Evolutionary conservation across 352 stramenopile genomes (phyloP).

Genomic region (Phytophthora megakarya): DNA sequence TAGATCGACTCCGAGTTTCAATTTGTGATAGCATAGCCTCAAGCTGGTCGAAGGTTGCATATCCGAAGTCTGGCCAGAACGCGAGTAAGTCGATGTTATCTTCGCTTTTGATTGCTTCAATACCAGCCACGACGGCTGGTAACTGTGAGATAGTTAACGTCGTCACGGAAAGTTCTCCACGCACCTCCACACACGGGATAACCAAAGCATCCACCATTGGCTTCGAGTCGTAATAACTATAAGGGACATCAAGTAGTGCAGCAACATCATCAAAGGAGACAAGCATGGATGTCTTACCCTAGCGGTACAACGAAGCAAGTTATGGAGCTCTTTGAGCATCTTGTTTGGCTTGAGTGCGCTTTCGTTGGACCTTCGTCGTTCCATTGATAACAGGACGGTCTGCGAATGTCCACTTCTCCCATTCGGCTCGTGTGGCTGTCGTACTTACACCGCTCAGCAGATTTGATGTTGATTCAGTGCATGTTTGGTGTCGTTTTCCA

Average conservation of each 20-base stretch:
- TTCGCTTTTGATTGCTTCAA: neutral
- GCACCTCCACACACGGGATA: neutral
- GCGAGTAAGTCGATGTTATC: neutral
- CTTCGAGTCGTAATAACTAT: neutral
- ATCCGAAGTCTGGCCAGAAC: neutral
- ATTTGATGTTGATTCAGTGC: neutral
- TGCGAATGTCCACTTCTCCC: neutral
- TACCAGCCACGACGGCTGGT: no score
- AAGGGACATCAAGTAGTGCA: neutral
- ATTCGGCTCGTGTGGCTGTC: no score
- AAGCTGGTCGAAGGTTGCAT: neutral
- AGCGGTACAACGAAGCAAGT: neutral
- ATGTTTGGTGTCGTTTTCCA: neutral
- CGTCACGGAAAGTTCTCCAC: neutral
- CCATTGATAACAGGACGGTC: neutral
- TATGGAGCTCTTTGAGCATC: neutral
- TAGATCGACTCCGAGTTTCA: neutral
- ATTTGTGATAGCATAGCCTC: neutral
- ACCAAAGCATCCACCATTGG: neutral
- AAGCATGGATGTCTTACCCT: neutral
- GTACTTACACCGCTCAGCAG: no score
- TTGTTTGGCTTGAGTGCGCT: neutral
- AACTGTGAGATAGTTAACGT: no score
- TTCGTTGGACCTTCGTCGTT: slow-evolving; percentile 7
- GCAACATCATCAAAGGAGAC: neutral